Evolutionary conservation across 225 moss, liverwort and hornwort species (phyloP).

Genomic region (Antitrichia curtipendula): DNA sequence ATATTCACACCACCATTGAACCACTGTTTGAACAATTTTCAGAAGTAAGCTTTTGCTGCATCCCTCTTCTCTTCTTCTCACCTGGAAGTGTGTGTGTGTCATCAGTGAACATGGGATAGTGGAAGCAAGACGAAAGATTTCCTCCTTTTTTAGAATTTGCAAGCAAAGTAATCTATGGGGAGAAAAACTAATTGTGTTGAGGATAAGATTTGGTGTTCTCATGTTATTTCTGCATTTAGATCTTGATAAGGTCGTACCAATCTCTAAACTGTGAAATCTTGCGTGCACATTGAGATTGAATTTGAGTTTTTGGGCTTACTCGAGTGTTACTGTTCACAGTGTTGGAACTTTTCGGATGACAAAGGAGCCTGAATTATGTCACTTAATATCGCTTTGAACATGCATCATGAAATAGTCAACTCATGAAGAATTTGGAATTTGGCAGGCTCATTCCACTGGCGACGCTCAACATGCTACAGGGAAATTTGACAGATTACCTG

Average conservation of each 20-base stretch:
- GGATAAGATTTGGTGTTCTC: neutral
- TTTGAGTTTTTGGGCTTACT: neutral
- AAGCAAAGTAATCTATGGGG: neutral
- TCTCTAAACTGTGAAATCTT: neutral
- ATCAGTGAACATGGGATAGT: neutral
- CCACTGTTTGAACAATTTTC: conserved; percentile 78
- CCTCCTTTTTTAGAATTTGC: neutral
- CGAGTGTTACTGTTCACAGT: neutral
- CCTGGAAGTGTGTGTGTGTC: neutral
- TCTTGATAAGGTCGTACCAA: neutral
- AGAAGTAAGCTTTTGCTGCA: conserved; percentile 26
- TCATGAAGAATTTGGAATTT: neutral
- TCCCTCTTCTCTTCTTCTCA: neutral
- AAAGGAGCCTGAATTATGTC: neutral
- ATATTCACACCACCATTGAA: conserved; percentile 68
- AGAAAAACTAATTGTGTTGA: neutral
- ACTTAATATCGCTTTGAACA: neutral
- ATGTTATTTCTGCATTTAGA: neutral
- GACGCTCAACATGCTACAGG: neutral
- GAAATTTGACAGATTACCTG: conserved; percentile 2
- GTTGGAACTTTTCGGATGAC: neutral
- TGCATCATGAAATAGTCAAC: neutral
- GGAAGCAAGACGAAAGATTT: neutral
- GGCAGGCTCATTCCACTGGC: conserved; percentile 20
- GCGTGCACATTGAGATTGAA: neutral